These are phyloP conservation scores for Panaeolus cyanescens DNA, from an alignment of 768 basidiomycete species.

Conservation along the genomic window DNA sequence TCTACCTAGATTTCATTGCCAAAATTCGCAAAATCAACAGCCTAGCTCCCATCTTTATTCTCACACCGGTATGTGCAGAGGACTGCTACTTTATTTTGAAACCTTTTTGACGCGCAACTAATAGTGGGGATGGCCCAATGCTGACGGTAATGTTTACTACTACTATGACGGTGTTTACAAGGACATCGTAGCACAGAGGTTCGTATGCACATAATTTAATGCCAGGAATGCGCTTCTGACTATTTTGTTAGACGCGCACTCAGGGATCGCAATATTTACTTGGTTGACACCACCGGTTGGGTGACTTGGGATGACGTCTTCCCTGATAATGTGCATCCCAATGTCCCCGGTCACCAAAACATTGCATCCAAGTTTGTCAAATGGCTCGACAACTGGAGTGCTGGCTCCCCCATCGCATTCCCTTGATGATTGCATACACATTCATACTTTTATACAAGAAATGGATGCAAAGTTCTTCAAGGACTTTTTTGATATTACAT, in stretches of 20 bases:
- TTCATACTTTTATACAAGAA: too few species aligned
- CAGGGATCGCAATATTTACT: conserved; percentile 50
- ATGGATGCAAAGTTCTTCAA: too few species aligned
- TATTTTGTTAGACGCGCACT: conserved; percentile 28
- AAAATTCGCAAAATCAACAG: conserved; percentile 45
- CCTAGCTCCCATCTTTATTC: conserved; percentile 50
- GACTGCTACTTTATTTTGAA: too few species aligned
- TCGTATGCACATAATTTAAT: neutral
- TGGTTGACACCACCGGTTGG: conserved; percentile 62
- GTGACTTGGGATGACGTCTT: conserved; percentile 52
- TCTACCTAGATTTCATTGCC: conserved; percentile 47
- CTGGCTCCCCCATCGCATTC: neutral
- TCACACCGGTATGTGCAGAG: conserved; percentile 59
- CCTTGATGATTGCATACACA: neutral
- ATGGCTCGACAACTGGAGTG: conserved; percentile 50
- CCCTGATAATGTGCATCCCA: conserved; percentile 52
- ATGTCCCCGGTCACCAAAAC: conserved; percentile 44
- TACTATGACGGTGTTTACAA: conserved; percentile 52
- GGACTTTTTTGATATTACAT: neutral
- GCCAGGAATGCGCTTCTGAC: neutral
- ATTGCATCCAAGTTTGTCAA: conserved; percentile 46
- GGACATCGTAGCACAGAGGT: conserved; percentile 44
- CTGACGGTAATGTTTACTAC: conserved; percentile 44
- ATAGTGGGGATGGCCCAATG: conserved; percentile 59
- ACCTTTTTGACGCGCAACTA: too few species aligned